phyloP scores from a whole-genome alignment of 306 rosid species.

The Oemleria cerasiformis region DNA sequence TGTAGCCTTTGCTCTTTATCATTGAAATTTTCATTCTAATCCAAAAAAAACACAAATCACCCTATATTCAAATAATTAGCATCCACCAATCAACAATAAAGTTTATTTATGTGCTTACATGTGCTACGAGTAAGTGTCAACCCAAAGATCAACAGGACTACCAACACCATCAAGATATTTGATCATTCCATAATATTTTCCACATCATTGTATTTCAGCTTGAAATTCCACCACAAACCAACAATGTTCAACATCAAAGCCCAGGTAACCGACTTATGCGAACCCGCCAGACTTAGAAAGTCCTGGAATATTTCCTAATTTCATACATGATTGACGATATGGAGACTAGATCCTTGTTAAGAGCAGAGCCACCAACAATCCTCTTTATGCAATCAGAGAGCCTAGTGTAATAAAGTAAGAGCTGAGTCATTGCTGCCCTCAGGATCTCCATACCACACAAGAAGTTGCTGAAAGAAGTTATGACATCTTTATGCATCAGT shows the following conservation, averaged over 20 bases:
- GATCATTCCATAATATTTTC: too few species aligned
- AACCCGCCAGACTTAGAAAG: constrained; percentile 52
- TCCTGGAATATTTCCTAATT: constrained; percentile 92
- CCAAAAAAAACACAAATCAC: too few species aligned
- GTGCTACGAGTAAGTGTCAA: too few species aligned
- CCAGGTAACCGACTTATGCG: background rate
- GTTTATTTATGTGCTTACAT: too few species aligned
- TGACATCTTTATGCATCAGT: constrained; percentile 98
- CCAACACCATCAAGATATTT: too few species aligned
- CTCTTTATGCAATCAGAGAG: constrained; percentile 90
- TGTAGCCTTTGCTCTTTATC: too few species aligned
- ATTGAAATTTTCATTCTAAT: too few species aligned
- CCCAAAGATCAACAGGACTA: too few species aligned
- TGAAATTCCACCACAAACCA: too few species aligned
- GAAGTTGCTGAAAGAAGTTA: constrained; percentile 96
- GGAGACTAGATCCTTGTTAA: constrained; percentile 90
- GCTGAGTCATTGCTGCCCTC: constrained; percentile 87
- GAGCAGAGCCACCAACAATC: constrained; percentile 68
- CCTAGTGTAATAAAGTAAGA: constrained; percentile 86
- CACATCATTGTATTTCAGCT: too few species aligned
- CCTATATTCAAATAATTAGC: too few species aligned
- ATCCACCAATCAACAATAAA: too few species aligned
- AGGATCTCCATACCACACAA: constrained; percentile 92
- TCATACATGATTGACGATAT: constrained; percentile 90
- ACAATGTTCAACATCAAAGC: background rate